Conservation (phyloP, 2,329 filamentous ascomycete species). For the Trichoderma sp. region DNA sequence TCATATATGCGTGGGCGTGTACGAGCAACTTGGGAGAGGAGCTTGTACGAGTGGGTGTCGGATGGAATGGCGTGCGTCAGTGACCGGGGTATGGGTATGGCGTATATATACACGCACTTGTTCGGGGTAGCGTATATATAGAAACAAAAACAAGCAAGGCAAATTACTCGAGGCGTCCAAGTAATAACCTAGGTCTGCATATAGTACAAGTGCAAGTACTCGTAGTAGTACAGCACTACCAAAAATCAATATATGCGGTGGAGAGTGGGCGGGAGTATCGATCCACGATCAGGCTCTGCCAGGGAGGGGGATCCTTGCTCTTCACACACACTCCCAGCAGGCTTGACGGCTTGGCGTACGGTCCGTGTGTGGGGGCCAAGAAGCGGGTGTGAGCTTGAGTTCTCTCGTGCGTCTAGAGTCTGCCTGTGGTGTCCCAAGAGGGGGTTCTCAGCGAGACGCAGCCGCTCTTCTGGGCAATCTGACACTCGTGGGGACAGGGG, state of each 20-base stretch:
- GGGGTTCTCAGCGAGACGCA: conserved; percentile 6
- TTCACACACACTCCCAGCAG: not conserved
- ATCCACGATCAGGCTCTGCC: conserved; percentile 12
- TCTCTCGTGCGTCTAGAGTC: not conserved
- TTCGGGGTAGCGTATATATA: conserved; percentile 5
- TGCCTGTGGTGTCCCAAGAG: not conserved
- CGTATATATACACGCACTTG: conserved; percentile 6
- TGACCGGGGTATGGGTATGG: not conserved
- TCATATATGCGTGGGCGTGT: conserved; percentile 22
- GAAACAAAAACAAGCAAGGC: conserved; percentile 1
- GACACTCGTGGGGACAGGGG: not conserved
- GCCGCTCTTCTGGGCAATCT: conserved; percentile 9
- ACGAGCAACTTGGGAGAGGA: not conserved
- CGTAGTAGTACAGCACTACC: not conserved
- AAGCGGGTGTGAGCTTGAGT: conserved; percentile 3
- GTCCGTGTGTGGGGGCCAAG: conserved; percentile 19
- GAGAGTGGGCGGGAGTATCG: conserved; percentile 10
- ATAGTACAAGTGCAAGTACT: not conserved
- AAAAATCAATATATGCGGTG: conserved; percentile 14
- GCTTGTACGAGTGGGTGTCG: not conserved
- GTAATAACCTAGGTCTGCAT: conserved; percentile 12
- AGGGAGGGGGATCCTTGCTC: conserved; percentile 10
- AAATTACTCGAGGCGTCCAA: not conserved
- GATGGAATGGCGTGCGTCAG: conserved; percentile 11
- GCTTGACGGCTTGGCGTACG: conserved; percentile 18